Evolutionary conservation across 2,329 filamentous ascomycete species (phyloP), one percentile per base, ranked within the genome.

Genomic region (Cephalotrichum gorgonifer): DNA sequence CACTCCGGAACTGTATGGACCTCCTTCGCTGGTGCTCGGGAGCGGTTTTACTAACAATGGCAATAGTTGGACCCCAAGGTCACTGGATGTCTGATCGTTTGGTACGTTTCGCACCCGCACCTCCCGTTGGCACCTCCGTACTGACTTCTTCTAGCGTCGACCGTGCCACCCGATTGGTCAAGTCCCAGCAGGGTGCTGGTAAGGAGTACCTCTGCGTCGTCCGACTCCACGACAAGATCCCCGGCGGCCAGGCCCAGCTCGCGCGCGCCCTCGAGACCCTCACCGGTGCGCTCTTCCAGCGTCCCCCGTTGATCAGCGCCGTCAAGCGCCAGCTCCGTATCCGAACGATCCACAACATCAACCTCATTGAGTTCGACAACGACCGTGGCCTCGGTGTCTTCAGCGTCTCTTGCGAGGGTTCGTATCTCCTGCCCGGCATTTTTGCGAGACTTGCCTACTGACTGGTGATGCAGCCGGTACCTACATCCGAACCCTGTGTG

Each of bases 311-410:
- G 68, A 98, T 98, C 65, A 97, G 91, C 26, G 93, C 93, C 63
- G 93, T 98, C 68, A 98, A 98, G 85, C 85, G 93, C 62, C 91
- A 97, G 75, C 81, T 98, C 54, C 90, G 93, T 78, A 95, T 98
- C 70, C 84, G 93, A 71, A 96, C 91, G 54, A 95, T 98, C 60
- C 86, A 97, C 75, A 89, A 97, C 72, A 94, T 85, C 80, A 95
- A 94, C 74, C 77, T 97, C 49, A 81, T 88, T 64, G 93, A 98
- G 74, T 98, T 97, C 65, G 93, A 98, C 75, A 97, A 98, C 64
- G 91, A 97, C 62, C 84, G 93, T 60, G 90, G 97, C 68, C 79
- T 98, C 33, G 93, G 87, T 68, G 91, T 97, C 50, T 98, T 98
- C 79, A 97, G 93, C 91, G 93, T 97, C 59, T 95, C 88, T 71